These are phyloP conservation scores for Tolypocladium album DNA, from an alignment of 2,329 filamentous ascomycete genomes.

Conservation along the genomic window DNA sequence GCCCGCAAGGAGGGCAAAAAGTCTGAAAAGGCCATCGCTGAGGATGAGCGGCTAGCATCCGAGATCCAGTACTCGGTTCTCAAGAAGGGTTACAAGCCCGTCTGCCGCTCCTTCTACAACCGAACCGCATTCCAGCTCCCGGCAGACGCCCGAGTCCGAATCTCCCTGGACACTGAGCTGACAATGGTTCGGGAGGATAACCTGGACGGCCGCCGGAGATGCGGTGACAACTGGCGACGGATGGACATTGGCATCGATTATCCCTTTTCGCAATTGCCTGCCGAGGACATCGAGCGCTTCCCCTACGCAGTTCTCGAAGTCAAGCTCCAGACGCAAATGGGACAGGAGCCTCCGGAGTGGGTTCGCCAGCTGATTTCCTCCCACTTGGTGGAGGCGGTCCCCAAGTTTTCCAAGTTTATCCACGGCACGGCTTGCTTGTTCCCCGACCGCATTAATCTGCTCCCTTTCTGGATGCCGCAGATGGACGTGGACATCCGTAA, in stretches of 20 bases:
- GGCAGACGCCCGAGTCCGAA: slow-evolving; percentile 88
- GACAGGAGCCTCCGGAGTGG: slow-evolving; percentile 93
- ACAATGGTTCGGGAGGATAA: slow-evolving; percentile 96
- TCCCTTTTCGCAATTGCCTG: slow-evolving; percentile 80
- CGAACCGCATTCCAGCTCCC: slow-evolving; percentile 96
- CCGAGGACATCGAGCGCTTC: slow-evolving; percentile 80
- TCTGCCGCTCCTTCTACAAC: slow-evolving; percentile 95
- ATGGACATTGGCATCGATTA: slow-evolving; percentile 97
- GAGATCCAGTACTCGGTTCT: slow-evolving; percentile 93
- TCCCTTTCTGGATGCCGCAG: slow-evolving; percentile 97
- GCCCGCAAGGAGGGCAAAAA: slow-evolving; percentile 93
- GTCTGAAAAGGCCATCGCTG: slow-evolving; percentile 78
- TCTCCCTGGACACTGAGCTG: slow-evolving; percentile 92
- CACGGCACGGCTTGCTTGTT: slow-evolving; percentile 86
- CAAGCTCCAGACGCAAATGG: slow-evolving; percentile 91
- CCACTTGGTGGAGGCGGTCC: slow-evolving; percentile 95
- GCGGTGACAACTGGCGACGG: slow-evolving; percentile 86
- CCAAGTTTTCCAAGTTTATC: slow-evolving; percentile 99
- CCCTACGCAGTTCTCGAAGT: slow-evolving; percentile 95
- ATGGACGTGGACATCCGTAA: slow-evolving; percentile 98
- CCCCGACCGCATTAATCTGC: slow-evolving; percentile 73
- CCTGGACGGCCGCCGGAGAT: slow-evolving; percentile 63
- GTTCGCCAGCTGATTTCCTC: slow-evolving; percentile 86
- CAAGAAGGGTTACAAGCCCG: slow-evolving; percentile 75
- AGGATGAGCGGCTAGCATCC: slow-evolving; percentile 78